Evolutionary conservation across 176 grass and related monocot genomes (phyloP), one percentile per base, ranked within the genome.

Genomic region (Aegilops tauschii): DNA sequence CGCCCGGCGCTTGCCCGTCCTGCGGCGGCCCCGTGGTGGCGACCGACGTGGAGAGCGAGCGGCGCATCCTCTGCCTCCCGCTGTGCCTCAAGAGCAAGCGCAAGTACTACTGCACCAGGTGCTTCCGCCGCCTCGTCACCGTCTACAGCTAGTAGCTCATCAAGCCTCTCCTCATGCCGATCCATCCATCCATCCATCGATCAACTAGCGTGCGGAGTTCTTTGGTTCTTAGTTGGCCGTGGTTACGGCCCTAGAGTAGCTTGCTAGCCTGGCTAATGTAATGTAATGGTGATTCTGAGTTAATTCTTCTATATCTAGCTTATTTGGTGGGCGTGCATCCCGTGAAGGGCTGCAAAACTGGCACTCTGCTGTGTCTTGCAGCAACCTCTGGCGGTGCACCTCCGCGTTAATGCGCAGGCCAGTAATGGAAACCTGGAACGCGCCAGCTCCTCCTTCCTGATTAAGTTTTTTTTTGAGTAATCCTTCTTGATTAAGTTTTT

Each of bases 1-100:
- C 93, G 45, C 84, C 93, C 2, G 92, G 93, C 0, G 87, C 45
- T 12, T 98, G 96, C 91, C 96, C 96, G 64, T 82, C 73, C 65
- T 98, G 96, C 84, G 88, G 90, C 12, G 93, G 93, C 2, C 72
- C 71, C 9, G 96, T 98, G 86, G 82, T 92, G 64, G 90, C 92
- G 3, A 89, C 88, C 17, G 93, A 98, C 80, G 86, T 98, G 8
- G 90, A 98, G 88, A 89, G 36, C 47, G 80, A 83, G 44, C 82
- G 91, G 4, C 87, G 88, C 58, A 52, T 98, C 83, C 84, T 90
- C 1, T 90, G 93, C 92, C 91, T 98, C 4, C 93, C 93, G 13
- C 79, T 98, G 12, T 95, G 91, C 85, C 12, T 89, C 74, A 90
- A 92, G 93, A 93, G 17, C 78, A 98, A 92, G 86, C 88, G 92